Percentiles rank a stretch among this genome's conserved stretches.
Evolutionary conservation across 495 filamentous ascomycete species (phyloP).

Genomic region (Penicillium roqueforti): DNA sequence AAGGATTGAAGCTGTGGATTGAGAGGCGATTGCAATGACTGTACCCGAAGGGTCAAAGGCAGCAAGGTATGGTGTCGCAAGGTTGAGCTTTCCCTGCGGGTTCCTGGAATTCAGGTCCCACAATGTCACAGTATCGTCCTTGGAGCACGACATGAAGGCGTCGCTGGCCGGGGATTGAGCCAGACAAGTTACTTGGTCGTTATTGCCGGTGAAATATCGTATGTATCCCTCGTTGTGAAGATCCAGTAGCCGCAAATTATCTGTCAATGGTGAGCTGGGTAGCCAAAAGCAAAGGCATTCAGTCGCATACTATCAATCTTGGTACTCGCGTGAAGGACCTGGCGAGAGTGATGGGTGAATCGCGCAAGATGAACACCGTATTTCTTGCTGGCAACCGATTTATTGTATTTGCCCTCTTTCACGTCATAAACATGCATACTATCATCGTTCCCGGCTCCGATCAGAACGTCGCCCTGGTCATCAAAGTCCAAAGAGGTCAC

Average conservation of each 20-base stretch:
- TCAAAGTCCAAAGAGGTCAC: conserved; percentile 89
- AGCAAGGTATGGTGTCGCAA: conserved; percentile 73
- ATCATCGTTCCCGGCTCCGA: conserved; percentile 85
- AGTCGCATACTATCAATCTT: conserved; percentile 65
- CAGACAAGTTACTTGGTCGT: conserved; percentile 73
- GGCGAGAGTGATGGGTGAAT: conserved; percentile 84
- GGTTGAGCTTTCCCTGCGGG: conserved; percentile 67
- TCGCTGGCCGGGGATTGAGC: conserved; percentile 63
- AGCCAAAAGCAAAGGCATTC: neutral
- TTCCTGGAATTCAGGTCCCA: conserved; percentile 78
- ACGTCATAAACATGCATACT: conserved; percentile 93
- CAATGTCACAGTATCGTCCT: conserved; percentile 81
- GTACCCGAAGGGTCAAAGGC: conserved; percentile 85
- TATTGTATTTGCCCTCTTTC: conserved; percentile 79
- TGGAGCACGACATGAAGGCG: conserved; percentile 83
- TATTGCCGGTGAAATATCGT: conserved; percentile 90
- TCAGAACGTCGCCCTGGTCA: conserved; percentile 83
- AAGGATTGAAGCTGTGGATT: conserved; percentile 69
- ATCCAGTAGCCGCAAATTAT: conserved; percentile 85
- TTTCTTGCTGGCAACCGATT: conserved; percentile 82
- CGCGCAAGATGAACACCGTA: conserved; percentile 91
- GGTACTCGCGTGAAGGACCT: conserved; percentile 91
- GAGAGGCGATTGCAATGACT: conserved; percentile 85
- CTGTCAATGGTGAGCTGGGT: conserved; percentile 26
- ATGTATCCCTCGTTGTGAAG: conserved; percentile 94